Evolutionary conservation across 345 rosid genomes (phyloP).

Genomic region (Arabidopsis arenosa): DNA sequence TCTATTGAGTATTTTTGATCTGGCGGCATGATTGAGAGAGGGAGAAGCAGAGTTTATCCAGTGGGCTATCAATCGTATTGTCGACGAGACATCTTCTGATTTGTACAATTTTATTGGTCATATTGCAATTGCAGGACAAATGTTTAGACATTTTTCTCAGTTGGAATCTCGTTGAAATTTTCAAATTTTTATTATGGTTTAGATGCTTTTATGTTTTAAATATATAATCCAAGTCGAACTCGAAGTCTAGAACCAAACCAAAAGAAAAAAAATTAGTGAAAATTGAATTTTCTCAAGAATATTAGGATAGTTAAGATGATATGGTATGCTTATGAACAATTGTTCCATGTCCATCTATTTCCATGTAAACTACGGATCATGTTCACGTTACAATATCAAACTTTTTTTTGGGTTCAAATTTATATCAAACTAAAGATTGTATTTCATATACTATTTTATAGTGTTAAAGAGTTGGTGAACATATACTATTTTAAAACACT

Average conservation of each 20-base stretch:
- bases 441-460: neutral
- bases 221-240: too few species aligned
- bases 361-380: neutral
- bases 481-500: neutral
- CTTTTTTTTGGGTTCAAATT: too few species aligned
- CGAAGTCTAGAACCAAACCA: too few species aligned
- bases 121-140: neutral
- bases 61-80: neutral
- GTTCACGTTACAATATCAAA: neutral
- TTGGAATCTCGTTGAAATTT: neutral
- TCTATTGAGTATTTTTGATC: slow-evolving; percentile 29
- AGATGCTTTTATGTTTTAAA: too few species aligned
- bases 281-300: too few species aligned
- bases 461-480: neutral
- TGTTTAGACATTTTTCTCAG: neutral
- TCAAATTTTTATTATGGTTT: too few species aligned
- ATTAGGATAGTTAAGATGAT: too few species aligned
- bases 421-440: neutral
- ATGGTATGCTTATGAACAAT: neutral
- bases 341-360: neutral
- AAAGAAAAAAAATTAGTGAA: too few species aligned
- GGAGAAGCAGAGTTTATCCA: neutral
- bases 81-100: slow-evolving; percentile 7
- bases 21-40: slow-evolving; percentile 37
- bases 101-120: neutral